Percentiles rank a stretch among this genome's conserved stretches.
Evolutionary conservation across 768 basidiomycete genomes (phyloP).

Genomic region (Mycena metata): DNA sequence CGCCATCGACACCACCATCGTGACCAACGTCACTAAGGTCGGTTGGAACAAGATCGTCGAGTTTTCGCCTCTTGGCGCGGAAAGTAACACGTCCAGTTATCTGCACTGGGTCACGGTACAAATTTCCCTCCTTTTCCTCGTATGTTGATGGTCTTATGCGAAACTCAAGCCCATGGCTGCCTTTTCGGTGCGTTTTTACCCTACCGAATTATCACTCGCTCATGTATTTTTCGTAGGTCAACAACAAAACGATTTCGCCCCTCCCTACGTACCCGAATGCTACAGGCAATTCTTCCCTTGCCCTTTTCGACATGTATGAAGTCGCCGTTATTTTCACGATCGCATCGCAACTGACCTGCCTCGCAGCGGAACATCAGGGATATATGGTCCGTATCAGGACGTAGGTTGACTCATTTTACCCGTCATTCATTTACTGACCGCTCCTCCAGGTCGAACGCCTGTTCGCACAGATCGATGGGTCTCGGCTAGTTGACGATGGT

Average conservation of each 20-base stretch:
- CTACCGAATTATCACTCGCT: not conserved
- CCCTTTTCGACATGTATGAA: slow-evolving; percentile 80
- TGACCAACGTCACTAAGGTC: slow-evolving; percentile 69
- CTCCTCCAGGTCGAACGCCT: slow-evolving; percentile 71
- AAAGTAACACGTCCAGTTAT: slow-evolving; percentile 75
- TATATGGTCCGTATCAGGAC: slow-evolving; percentile 85
- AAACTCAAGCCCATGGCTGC: slow-evolving; percentile 55
- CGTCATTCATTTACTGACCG: not conserved
- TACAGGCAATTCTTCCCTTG: slow-evolving; percentile 69
- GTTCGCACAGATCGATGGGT: slow-evolving; percentile 69
- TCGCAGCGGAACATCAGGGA: slow-evolving; percentile 74
- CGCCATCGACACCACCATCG: slow-evolving; percentile 80
- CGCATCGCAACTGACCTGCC: slow-evolving; percentile 2
- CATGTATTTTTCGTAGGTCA: slow-evolving; percentile 57
- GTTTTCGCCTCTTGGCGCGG: slow-evolving; percentile 73
- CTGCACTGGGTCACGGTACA: slow-evolving; percentile 76
- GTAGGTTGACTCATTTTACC: slow-evolving; percentile 53
- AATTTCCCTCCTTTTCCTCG: not conserved
- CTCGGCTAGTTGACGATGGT: slow-evolving; percentile 78
- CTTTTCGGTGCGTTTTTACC: slow-evolving; percentile 60
- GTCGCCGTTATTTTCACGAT: slow-evolving; percentile 13
- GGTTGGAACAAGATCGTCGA: slow-evolving; percentile 83
- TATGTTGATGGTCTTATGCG: not conserved
- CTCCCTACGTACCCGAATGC: slow-evolving; percentile 74
- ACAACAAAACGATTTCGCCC: slow-evolving; percentile 64